Conservation (phyloP, 2,329 filamentous ascomycete species). For the Sporothrix dimorphospora region DNA sequence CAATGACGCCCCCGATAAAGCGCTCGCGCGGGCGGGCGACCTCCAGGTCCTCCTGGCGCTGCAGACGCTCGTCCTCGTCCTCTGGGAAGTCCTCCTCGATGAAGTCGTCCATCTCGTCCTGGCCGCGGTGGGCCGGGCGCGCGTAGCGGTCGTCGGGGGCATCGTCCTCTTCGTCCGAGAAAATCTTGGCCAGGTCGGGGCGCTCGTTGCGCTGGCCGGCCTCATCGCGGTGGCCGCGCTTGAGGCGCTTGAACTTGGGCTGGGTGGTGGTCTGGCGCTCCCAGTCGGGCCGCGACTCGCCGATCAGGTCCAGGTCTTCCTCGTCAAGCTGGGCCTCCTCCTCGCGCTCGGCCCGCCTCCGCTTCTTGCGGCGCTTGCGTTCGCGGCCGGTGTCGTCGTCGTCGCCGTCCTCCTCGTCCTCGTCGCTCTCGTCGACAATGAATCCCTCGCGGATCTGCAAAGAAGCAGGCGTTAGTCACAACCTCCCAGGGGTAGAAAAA, state of each 20-base stretch:
- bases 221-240: constrained; percentile 82
- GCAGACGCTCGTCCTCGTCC: constrained; percentile 76
- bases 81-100: constrained; percentile 95
- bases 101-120: constrained; percentile 90
- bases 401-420: constrained; percentile 69
- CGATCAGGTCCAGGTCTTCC: constrained; percentile 94
- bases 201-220: constrained; percentile 65
- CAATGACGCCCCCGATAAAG: constrained; percentile 70
- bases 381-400: constrained; percentile 57
- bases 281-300: constrained; percentile 74
- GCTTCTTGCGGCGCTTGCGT: constrained; percentile 73
- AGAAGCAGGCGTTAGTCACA: neutral
- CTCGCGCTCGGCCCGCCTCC: constrained; percentile 73
- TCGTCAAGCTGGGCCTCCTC: constrained; percentile 91
- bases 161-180: constrained; percentile 90
- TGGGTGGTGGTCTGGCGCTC: constrained; percentile 66
- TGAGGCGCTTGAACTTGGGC: constrained; percentile 95
- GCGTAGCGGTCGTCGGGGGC: constrained; percentile 60
- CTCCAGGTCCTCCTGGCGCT: constrained; percentile 81
- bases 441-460: constrained; percentile 86
- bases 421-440: constrained; percentile 90
- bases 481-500: neutral
- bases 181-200: constrained; percentile 86
- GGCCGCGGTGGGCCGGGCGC: constrained; percentile 59
- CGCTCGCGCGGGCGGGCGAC: constrained; percentile 79